These are phyloP conservation scores for Penicillium nucicola DNA, from an alignment of 495 filamentous ascomycete species.

Conservation along the genomic window DNA sequence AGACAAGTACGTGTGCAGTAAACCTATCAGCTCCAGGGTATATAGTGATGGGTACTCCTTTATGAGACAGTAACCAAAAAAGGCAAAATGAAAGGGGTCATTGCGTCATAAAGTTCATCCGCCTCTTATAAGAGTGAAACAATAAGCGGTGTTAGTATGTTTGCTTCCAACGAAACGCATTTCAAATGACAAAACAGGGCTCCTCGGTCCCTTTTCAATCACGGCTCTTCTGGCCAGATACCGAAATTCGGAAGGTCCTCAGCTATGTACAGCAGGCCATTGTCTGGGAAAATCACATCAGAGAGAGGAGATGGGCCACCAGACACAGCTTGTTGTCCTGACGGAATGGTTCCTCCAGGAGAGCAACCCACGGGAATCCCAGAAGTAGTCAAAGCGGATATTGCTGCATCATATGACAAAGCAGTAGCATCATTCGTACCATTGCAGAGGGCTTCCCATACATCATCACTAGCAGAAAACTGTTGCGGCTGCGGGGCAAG, in stretches of 20 bases:
- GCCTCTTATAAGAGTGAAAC: not conserved
- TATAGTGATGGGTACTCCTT: not conserved
- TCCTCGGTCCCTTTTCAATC: not conserved
- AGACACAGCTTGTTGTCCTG: constrained; percentile 9
- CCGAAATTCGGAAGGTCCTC: constrained; percentile 40
- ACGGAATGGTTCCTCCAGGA: constrained; percentile 36
- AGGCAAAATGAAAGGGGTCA: not conserved
- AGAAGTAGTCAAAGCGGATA: constrained; percentile 48
- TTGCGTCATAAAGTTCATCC: not conserved
- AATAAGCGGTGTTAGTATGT: not conserved
- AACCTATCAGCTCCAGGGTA: not conserved
- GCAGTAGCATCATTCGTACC: constrained; percentile 21
- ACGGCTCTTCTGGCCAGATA: constrained; percentile 30
- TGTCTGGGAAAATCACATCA: constrained; percentile 39
- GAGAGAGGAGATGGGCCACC: constrained; percentile 36
- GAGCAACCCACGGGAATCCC: constrained; percentile 41
- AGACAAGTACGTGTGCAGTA: not conserved
- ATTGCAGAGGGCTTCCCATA: constrained; percentile 35
- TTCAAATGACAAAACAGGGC: not conserved
- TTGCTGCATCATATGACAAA: constrained; percentile 40
- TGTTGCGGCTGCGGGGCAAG: constrained; percentile 10
- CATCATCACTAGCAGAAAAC: constrained; percentile 13
- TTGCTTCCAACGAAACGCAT: not conserved
- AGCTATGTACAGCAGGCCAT: constrained; percentile 39
- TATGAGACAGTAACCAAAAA: too few species aligned